Conservation (phyloP, 2,329 filamentous ascomycete species). For the Hymenoscyphus repandus region DNA sequence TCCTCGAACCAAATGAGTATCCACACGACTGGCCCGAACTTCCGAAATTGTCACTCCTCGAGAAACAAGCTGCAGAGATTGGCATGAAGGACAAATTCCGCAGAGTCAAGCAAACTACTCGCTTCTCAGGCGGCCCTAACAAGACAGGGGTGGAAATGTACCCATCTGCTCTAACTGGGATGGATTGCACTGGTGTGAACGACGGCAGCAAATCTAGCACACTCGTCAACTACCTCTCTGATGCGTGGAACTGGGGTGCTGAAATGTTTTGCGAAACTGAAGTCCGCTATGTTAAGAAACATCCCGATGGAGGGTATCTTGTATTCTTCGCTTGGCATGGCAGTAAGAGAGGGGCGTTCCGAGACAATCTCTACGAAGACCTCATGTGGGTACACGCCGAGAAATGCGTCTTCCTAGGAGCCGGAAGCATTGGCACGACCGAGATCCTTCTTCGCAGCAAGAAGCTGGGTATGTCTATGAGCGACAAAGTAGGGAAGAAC, state of each 20-base stretch:
- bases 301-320: slow-evolving; percentile 50
- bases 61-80: slow-evolving; percentile 49
- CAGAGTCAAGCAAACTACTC: slow-evolving; percentile 55
- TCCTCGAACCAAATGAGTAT: slow-evolving; percentile 55
- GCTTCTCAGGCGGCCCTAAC: slow-evolving; percentile 56
- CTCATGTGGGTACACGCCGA: slow-evolving; percentile 64
- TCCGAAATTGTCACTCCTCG: slow-evolving; percentile 52
- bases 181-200: slow-evolving; percentile 60
- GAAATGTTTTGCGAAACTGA: slow-evolving; percentile 68
- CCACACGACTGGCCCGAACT: slow-evolving; percentile 52
- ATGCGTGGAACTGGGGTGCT: slow-evolving; percentile 68
- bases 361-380: slow-evolving; percentile 49
- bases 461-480: slow-evolving; percentile 52
- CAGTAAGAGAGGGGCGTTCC: slow-evolving; percentile 49
- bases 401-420: slow-evolving; percentile 61
- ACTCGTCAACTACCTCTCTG: slow-evolving; percentile 60
- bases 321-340: slow-evolving; percentile 63
- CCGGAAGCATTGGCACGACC: slow-evolving; percentile 59
- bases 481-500: slow-evolving; percentile 49
- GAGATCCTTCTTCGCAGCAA: slow-evolving; percentile 60
- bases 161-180: slow-evolving; percentile 53
- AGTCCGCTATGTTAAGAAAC: slow-evolving; percentile 56
- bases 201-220: slow-evolving; percentile 65
- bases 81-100: slow-evolving; percentile 49
- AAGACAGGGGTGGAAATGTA: slow-evolving; percentile 60